Conservation (phyloP, 1,284 basidiomycete species). For the Amylostereum chailletii region DNA sequence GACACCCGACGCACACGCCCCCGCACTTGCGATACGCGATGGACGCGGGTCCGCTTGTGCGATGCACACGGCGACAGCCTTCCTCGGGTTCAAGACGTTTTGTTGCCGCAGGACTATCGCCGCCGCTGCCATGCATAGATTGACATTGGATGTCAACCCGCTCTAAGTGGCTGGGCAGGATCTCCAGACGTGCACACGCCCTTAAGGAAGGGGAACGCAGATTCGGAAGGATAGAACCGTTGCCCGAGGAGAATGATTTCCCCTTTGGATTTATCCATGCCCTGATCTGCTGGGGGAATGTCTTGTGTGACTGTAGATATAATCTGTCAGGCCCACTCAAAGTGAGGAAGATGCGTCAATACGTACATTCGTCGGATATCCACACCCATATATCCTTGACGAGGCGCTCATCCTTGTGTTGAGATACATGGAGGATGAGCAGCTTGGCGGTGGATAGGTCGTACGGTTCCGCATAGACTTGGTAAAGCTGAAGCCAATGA, state of each 20-base stretch:
- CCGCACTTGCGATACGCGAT: no score
- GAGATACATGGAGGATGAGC: slow-evolving; percentile 88
- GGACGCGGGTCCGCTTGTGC: no score
- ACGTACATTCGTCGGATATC: slow-evolving; percentile 73
- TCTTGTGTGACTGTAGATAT: no score
- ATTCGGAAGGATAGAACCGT: slow-evolving; percentile 86
- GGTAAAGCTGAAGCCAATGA: slow-evolving; percentile 59
- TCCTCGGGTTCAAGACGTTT: no score
- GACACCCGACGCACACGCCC: no score
- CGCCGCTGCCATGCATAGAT: no score
- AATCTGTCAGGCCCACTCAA: no score
- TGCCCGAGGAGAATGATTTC: slow-evolving; percentile 68
- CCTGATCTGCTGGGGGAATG: slow-evolving; percentile 33
- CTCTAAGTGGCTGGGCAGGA: no score
- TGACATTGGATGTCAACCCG: no score
- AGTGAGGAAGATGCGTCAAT: not conserved
- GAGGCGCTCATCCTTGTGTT: slow-evolving; percentile 80
- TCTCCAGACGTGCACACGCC: no score
- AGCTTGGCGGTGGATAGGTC: slow-evolving; percentile 81
- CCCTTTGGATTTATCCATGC: slow-evolving; percentile 53
- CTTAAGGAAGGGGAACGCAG: slow-evolving; percentile 81
- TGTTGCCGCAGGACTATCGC: no score
- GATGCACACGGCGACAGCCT: no score
- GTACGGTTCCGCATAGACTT: slow-evolving; percentile 83
- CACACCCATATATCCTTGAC: slow-evolving; percentile 84